These are phyloP conservation scores for Wickerhamomyces sp. DNA, from an alignment of 1,139 yeast genomes.

Conservation along the genomic window DNA sequence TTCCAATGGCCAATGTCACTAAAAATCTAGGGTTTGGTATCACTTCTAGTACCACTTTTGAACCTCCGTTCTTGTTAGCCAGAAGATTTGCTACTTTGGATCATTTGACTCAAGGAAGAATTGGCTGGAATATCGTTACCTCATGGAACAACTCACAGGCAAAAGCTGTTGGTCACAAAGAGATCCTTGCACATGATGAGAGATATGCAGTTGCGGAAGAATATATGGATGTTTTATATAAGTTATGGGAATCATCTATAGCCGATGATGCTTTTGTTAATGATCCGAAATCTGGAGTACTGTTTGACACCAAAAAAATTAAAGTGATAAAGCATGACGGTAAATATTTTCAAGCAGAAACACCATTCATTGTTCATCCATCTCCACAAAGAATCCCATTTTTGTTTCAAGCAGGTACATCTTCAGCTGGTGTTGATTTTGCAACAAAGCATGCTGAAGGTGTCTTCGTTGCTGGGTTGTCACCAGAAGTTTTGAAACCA, in stretches of 20 bases:
- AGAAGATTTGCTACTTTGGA: conserved; percentile 37
- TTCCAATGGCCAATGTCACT: conserved; percentile 40
- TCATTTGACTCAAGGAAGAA: conserved; percentile 36
- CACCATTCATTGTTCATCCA: conserved; percentile 36
- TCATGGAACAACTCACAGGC: conserved; percentile 38
- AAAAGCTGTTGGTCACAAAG: conserved; percentile 33
- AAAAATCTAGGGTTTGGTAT: conserved; percentile 34
- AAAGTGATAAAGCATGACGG: conserved; percentile 35
- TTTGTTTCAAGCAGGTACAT: conserved; percentile 42
- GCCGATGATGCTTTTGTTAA: conserved; percentile 36
- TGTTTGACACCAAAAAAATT: conserved; percentile 32
- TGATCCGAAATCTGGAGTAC: conserved; percentile 27
- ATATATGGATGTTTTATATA: conserved; percentile 34
- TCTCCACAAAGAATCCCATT: conserved; percentile 40
- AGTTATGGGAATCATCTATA: conserved; percentile 36
- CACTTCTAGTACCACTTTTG: conserved; percentile 38
- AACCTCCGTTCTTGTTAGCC: conserved; percentile 36
- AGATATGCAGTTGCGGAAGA: conserved; percentile 37
- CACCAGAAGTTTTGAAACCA: conserved; percentile 20
- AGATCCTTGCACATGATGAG: conserved; percentile 33
- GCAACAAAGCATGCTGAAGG: conserved; percentile 42
- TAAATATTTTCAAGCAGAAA: conserved; percentile 34
- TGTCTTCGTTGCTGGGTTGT: conserved; percentile 31
- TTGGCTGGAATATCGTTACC: conserved; percentile 42
- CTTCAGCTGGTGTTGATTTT: conserved; percentile 36